Evolutionary conservation across 2,329 filamentous ascomycete genomes (phyloP).

Genomic region (Helicocarpus griseus): DNA sequence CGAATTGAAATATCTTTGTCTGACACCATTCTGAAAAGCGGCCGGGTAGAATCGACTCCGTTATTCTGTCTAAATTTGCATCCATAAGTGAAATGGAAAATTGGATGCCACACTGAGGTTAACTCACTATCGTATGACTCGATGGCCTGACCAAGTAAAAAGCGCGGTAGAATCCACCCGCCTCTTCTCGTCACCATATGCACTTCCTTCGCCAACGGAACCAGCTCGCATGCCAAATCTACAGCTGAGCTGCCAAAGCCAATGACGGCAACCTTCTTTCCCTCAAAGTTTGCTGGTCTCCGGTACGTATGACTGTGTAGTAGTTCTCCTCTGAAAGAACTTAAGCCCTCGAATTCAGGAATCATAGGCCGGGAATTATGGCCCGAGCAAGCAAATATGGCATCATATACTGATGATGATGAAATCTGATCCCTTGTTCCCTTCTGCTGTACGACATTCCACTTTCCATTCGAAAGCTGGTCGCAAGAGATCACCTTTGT

Average conservation of each 20-base stretch:
- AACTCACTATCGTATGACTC: conserved; percentile 30
- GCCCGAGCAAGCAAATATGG: conserved; percentile 29
- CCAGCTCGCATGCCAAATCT: conserved; percentile 32
- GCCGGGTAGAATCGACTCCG: conserved; percentile 12
- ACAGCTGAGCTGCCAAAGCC: conserved; percentile 31
- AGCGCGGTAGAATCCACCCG: conserved; percentile 32
- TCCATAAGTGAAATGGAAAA: conserved; percentile 16
- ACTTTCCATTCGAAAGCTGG: conserved; percentile 18
- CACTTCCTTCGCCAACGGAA: conserved; percentile 23
- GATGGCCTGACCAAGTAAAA: conserved; percentile 26
- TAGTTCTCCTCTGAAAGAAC: conserved; percentile 25
- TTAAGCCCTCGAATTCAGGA: conserved; percentile 23
- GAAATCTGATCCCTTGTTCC: conserved; percentile 12
- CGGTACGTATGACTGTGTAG: conserved; percentile 32
- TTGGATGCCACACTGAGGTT: background rate
- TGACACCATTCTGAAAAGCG: conserved; percentile 21
- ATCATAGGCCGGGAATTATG: conserved; percentile 22
- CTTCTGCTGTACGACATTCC: conserved; percentile 20
- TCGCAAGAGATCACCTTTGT: conserved; percentile 25
- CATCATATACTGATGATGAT: conserved; percentile 24
- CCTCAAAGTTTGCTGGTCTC: conserved; percentile 23
- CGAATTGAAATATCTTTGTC: conserved; percentile 21
- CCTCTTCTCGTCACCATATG: conserved; percentile 31
- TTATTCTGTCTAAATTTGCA: conserved; percentile 8
- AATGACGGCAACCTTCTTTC: conserved; percentile 30